These are phyloP conservation scores for Podila horticola DNA, from an alignment of 192 early-diverging fungal species.

Conservation along the genomic window DNA sequence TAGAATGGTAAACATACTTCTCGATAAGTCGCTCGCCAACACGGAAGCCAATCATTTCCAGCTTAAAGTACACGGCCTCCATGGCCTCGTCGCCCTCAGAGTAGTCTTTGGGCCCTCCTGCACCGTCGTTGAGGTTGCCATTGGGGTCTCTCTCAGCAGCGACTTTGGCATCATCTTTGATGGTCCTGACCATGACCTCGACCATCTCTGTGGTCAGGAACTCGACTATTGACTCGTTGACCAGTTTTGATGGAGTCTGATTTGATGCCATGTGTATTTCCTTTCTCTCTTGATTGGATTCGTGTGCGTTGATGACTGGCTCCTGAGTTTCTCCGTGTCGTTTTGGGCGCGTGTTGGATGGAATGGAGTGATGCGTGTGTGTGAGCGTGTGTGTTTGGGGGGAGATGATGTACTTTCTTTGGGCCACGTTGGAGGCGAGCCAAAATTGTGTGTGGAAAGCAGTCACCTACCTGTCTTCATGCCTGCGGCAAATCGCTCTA, in stretches of 20 bases:
- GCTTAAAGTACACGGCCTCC: conserved; percentile 90
- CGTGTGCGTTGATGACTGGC: no score
- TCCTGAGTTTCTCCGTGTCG: no score
- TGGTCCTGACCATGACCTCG: conserved; percentile 68
- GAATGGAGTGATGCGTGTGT: no score
- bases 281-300: not conserved
- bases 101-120: conserved; percentile 43
- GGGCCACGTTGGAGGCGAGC: no score
- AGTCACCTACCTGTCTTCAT: no score
- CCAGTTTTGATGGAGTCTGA: conserved; percentile 39
- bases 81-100: conserved; percentile 73
- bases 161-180: conserved; percentile 52
- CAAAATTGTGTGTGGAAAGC: no score
- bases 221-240: conserved; percentile 77
- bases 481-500: no score
- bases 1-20: conserved; percentile 60
- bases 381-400: no score
- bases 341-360: no score
- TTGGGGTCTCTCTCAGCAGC: conserved; percentile 25
- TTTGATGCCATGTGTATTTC: conserved; percentile 30
- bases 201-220: conserved; percentile 84
- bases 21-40: conserved; percentile 91
- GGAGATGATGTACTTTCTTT: no score
- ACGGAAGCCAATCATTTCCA: conserved; percentile 91
- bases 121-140: conserved; percentile 35